phyloP scores from a whole-genome alignment of 306 rosid species.

The Nissolia schottii region DNA sequence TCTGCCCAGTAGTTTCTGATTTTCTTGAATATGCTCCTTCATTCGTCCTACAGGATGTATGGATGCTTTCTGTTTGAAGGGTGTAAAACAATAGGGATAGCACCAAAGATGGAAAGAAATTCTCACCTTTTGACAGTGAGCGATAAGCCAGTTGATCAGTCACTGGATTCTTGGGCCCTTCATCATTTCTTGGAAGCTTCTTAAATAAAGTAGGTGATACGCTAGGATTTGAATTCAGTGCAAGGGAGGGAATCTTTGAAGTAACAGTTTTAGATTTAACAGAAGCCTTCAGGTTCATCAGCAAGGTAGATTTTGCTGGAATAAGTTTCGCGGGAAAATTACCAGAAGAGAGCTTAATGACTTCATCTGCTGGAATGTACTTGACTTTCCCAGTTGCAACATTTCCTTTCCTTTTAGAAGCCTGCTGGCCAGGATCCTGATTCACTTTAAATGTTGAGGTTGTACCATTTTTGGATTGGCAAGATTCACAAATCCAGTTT shows the following conservation, averaged over 20 bases:
- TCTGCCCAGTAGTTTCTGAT: neutral
- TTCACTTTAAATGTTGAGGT: constrained; percentile 8
- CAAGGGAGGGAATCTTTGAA: neutral
- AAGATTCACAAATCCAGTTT: constrained; percentile 57
- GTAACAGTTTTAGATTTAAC: constrained; percentile 4
- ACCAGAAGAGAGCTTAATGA: constrained; percentile 34
- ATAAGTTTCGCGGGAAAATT: neutral
- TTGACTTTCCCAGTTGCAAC: constrained; percentile 48
- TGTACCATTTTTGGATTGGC: constrained; percentile 12
- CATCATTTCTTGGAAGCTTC: constrained; percentile 22
- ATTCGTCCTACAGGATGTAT: constrained; percentile 14
- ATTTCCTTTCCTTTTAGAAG: constrained; percentile 28
- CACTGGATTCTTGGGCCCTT: constrained; percentile 9
- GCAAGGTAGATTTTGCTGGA: neutral
- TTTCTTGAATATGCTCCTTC: constrained; percentile 12
- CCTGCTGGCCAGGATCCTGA: constrained; percentile 9
- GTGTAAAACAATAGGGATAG: neutral
- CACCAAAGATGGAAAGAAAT: neutral
- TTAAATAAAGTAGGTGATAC: neutral
- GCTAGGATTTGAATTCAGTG: constrained; percentile 15
- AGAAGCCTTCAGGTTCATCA: neutral
- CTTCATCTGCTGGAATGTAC: constrained; percentile 57
- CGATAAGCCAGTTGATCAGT: constrained; percentile 24
- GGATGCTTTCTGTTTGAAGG: neutral
- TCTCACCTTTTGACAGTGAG: constrained; percentile 36